Evolutionary conservation across 441 rosid genomes (phyloP), one percentile per base, ranked within the genome.

Genomic region (Hura crepitans): DNA sequence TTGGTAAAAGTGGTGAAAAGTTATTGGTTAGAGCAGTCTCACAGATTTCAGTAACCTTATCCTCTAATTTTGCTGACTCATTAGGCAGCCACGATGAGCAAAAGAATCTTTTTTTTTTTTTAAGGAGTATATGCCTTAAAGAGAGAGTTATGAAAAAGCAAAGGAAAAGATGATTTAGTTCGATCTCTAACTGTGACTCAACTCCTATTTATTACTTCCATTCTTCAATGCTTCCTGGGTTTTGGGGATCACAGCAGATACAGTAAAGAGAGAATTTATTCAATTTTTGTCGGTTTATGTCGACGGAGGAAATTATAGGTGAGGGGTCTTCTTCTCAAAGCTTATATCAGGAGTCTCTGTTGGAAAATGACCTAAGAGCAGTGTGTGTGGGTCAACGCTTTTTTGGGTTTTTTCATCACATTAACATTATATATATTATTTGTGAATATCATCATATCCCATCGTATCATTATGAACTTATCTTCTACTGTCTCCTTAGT

Each of bases 1-100:
- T 72, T 70, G 85, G 81, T 59, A 63, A 55, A 70, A 51, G 78
- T 71, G 84, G 82, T 28, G 75, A 62, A 66, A 68, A 45, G 62
- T 71, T 78, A 75, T 78, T 81, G 85, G 86, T 37, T 68, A 17
- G 74, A 66, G 47, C 71, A 58, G 62, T 50, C 42, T 81, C 84
- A 78, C 86, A 60, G 81, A 79, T 75, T 79, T 79, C 85, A 58
- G 81, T 72, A 82, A 79, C 81, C 87, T 84, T 80, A 83, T 81
- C 87, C 83, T 45, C 72, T 27, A 27, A 50, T 63, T 71, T 47
- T 28, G 59, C 81, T 62, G 76, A 28, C 58, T 75, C 63, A 71
- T 72, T 69, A 50, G 68, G 57, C 77, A 37, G 73, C 74, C 45
- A 59, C 28, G 11, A 5, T 1, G 8, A 62, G 30, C 22, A 42